These are phyloP conservation scores for Eucalyptus curtisii DNA, from an alignment of 345 rosid species.

Conservation along the genomic window DNA sequence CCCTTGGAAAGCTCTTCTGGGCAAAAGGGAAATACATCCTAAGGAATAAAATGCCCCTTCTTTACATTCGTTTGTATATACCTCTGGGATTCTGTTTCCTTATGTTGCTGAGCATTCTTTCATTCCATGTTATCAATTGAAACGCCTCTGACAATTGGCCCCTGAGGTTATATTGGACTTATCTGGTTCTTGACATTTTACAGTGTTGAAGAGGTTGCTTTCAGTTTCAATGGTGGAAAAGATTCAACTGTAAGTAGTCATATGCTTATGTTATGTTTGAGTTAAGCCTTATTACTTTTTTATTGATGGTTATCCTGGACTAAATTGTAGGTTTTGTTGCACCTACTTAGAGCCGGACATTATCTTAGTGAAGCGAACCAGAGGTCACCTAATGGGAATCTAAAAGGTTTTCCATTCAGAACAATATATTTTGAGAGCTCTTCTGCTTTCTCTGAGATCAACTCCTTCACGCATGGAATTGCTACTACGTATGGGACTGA, in stretches of 20 bases:
- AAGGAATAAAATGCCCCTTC: neutral
- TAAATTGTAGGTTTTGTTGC: slow-evolving; percentile 71
- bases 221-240: slow-evolving; percentile 99
- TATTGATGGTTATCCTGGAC: neutral
- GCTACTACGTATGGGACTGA: slow-evolving; percentile 47
- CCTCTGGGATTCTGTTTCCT: neutral
- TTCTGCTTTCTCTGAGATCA: slow-evolving; percentile 84
- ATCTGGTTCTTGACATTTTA: neutral
- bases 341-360: slow-evolving; percentile 90
- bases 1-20: neutral
- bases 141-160: neutral
- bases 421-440: slow-evolving; percentile 88
- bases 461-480: slow-evolving; percentile 76
- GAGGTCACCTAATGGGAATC: slow-evolving; percentile 47
- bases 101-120: neutral
- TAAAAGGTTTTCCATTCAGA: slow-evolving; percentile 58
- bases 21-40: neutral
- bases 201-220: slow-evolving; percentile 92
- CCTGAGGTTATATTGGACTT: neutral
- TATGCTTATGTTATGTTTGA: neutral
- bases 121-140: neutral
- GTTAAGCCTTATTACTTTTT: slow-evolving; percentile 2
- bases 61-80: neutral
- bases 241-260: slow-evolving; percentile 83
- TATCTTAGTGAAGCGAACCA: slow-evolving; percentile 53